Base-by-base conservation (phyloP, 2,329 filamentous ascomycete genomes). In the Apiospora sp. region DNA sequence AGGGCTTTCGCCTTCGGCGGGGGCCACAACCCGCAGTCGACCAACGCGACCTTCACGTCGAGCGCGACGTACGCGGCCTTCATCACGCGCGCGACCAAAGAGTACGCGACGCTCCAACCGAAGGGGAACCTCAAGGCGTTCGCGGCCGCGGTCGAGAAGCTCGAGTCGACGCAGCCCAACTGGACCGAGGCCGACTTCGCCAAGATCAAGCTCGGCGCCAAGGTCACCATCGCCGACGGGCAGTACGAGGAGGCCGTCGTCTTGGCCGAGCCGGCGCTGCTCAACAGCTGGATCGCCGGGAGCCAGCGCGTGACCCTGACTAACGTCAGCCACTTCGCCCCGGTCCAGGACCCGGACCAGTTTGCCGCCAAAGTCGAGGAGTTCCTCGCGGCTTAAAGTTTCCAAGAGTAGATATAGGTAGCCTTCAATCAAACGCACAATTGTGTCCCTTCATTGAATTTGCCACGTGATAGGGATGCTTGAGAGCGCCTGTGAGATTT, bases 281-380 rank as follows among this genome's bases (percentile, higher is more conserved):
- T 85, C 71, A 77, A 82, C 71, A 74, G 73, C 14, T 79, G 81
- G 44, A 84, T 85, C 68, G 74, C 76, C n/a, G 81, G 81, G 3
- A 85, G 84, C 72, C 76, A 77, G 70, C 71, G 83, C 64, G 75
- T 79, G 49, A 83, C 81, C 10, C 74, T 85, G 73, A 78, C 73
- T 1, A 80, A 78, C 1, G 83, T 85, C 7, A 85, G 83, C 73
- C 84, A 85, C 73, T 85, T 85, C 75, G 83, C 83, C 48, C 84
- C 84, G 1, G 46, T 84, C 22, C 84, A 85, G 74, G 80, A 85
- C 74, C 82, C 84, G 3, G 76, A 75, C 2, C 78, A 81, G 73
- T 83, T 83, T 69, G 77, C 81, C 2, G 72, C 74, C 16, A 80
- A 80, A 27, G 76, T 83, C 7, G 73, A 78, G 73, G 72, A 76